Evolutionary conservation across 768 basidiomycete species (phyloP).

Genomic region (Mycena epipterygia): DNA sequence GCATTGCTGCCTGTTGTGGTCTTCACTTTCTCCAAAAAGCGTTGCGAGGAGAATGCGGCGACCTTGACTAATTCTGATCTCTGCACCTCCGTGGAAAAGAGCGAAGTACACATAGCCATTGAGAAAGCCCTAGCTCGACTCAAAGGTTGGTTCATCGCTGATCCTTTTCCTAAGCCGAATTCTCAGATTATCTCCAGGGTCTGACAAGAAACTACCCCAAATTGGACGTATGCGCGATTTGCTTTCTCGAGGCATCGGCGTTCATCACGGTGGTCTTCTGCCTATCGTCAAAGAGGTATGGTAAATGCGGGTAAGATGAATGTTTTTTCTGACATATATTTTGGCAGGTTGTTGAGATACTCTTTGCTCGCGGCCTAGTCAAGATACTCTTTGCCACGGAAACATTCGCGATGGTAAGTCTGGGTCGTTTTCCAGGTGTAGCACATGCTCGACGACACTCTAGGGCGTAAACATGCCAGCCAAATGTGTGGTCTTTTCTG

Average conservation of each 20-base stretch:
- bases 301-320: background rate
- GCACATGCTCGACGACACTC: constrained; percentile 1
- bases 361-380: constrained; percentile 95
- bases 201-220: constrained; percentile 94
- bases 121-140: constrained; percentile 92
- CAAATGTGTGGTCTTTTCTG: constrained; percentile 96
- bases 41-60: constrained; percentile 95
- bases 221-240: constrained; percentile 92
- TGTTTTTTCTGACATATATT: background rate
- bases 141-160: constrained; percentile 74
- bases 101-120: constrained; percentile 94
- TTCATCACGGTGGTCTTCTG: constrained; percentile 96
- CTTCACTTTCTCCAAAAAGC: constrained; percentile 97
- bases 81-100: constrained; percentile 92
- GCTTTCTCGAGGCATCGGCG: constrained; percentile 93
- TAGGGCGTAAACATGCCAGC: constrained; percentile 99
- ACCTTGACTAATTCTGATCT: constrained; percentile 92
- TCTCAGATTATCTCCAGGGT: constrained; percentile 62
- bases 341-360: constrained; percentile 89
- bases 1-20: constrained; percentile 92
- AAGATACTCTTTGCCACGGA: constrained; percentile 98
- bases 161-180: background rate
- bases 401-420: constrained; percentile 95
- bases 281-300: constrained; percentile 96
- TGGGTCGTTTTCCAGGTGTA: background rate